Conservation (phyloP, 1,284 basidiomycete genomes). For the Cutaneotrichosporon cutaneum region DNA sequence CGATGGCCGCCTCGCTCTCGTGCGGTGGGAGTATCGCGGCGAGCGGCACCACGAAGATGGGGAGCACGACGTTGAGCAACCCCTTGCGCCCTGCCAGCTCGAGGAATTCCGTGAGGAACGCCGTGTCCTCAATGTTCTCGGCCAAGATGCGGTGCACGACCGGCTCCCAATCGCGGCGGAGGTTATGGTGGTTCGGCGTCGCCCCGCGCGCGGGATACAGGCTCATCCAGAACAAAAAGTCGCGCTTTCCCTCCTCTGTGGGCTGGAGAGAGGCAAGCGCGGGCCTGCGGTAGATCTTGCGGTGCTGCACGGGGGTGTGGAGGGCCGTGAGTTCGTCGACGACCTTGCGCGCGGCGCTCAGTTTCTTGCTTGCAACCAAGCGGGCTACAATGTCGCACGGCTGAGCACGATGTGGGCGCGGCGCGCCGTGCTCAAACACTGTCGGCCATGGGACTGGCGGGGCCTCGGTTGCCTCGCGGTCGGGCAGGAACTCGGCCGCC, state of each 20-base stretch:
- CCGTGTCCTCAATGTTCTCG: conserved; percentile 23
- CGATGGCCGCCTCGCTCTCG: conserved; percentile 21
- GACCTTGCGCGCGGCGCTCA: conserved; percentile 30
- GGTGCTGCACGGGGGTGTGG: conserved; percentile 29
- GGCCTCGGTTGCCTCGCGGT: conserved; percentile 2
- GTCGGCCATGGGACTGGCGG: conserved; percentile 45
- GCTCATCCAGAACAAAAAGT: conserved; percentile 41
- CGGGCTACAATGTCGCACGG: conserved; percentile 39
- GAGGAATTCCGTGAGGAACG: conserved; percentile 32
- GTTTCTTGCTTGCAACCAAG: conserved; percentile 26
- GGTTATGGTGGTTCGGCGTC: conserved; percentile 23
- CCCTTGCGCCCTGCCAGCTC: conserved; percentile 34
- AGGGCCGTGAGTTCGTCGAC: conserved; percentile 36
- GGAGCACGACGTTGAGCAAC: conserved; percentile 33
- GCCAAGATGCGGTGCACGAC: conserved; percentile 26
- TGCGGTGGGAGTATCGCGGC: conserved; percentile 24
- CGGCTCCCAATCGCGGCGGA: conserved; percentile 36
- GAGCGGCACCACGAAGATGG: conserved; percentile 30
- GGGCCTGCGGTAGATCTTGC: conserved; percentile 36
- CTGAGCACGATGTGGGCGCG: conserved; percentile 2
- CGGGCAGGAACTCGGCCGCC: conserved; percentile 31
- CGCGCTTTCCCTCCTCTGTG: conserved; percentile 16
- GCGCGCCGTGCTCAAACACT: conserved; percentile 28
- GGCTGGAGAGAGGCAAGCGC: conserved; percentile 20
- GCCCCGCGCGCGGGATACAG: conserved; percentile 43